Evolutionary conservation across 2,329 filamentous ascomycete genomes (phyloP).

Genomic region (Pyrenochaeta sp.): DNA sequence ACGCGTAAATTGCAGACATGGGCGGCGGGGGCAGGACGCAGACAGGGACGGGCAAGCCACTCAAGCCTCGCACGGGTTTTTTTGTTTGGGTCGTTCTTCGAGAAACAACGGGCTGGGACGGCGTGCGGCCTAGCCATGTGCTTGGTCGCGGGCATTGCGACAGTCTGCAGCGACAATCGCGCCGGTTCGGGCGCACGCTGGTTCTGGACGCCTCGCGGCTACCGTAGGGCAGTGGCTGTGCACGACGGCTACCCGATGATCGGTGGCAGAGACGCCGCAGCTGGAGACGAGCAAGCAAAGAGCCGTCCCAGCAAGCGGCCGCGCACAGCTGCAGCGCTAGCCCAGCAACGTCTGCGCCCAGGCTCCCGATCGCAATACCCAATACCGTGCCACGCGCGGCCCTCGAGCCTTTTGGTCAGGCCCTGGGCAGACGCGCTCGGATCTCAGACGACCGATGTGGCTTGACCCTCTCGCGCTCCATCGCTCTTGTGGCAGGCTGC

Average conservation of each 20-base stretch:
- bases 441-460: conserved; percentile 44
- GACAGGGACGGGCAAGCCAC: conserved; percentile 30
- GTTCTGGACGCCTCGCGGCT: conserved; percentile 36
- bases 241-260: conserved; percentile 32
- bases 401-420: conserved; percentile 29
- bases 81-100: conserved; percentile 32
- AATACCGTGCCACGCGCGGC: conserved; percentile 38
- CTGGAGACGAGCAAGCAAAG: too few relatives aligned
- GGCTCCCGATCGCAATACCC: conserved; percentile 33
- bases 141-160: conserved; percentile 34
- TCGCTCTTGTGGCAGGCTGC: conserved; percentile 41
- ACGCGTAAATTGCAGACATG: too few relatives aligned
- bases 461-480: conserved; percentile 37
- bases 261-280: conserved; percentile 10
- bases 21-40: conserved; percentile 21
- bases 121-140: conserved; percentile 25
- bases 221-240: conserved; percentile 50
- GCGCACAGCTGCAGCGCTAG: conserved; percentile 30
- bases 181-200: conserved; percentile 30
- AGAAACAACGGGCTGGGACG: conserved; percentile 44
- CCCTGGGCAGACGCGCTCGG: conserved; percentile 23
- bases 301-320: conserved; percentile 20
- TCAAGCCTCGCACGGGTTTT: conserved; percentile 31
- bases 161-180: conserved; percentile 47
- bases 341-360: conserved; percentile 28